Base-by-base conservation (phyloP, 495 filamentous ascomycete species). In the Xylaria sp. region DNA sequence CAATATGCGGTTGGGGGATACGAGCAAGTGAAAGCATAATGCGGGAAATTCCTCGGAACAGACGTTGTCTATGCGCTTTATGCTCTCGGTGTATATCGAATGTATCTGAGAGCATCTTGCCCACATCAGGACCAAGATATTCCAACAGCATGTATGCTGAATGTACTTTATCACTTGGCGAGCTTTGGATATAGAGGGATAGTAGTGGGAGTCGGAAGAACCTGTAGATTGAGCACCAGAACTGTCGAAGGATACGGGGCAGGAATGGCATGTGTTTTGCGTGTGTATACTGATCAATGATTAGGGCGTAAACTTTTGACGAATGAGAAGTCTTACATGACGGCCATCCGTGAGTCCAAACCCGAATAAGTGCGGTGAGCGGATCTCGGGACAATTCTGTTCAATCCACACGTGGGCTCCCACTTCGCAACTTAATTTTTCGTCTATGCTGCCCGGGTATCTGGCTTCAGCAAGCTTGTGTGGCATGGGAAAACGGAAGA, bases 381-480 rank as follows among this genome's bases (percentile, higher is more conserved):
- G 78, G 24, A 84, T 72, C 24, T 75, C 72, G 2, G 79, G 76
- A 64, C 76, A 82, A 46, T 82, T 68, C 19, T 82, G 72, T 59
- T 75, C 65, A 33, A 84, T 77, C 80, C 79, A 83, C 29, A 74
- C 73, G 67, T 80, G 80, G 9, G 82, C 78, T 5, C 71, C 82
- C 15, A 71, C 79, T 68, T 83, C 80, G 68, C 78, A 80, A 5
- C 78, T 70, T 5, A 83, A 43, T 46, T 83, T 84, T 68, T 83
- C 81, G 69, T 84, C 80, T 5, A 72, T 75, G 61, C 79, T 82
- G 24, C 81, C 80, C 24, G 80, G 78, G 24, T 76, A 43, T 8
- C 62, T 35, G 0, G 40, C 48, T 59, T 84, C 80, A 21, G 80
- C 81, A 35, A 84, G 52, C 57, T 79, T 77, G 68, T 76, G 78